Conservation (phyloP, 2,329 filamentous ascomycete species). For the Neofusicoccum ribis region DNA sequence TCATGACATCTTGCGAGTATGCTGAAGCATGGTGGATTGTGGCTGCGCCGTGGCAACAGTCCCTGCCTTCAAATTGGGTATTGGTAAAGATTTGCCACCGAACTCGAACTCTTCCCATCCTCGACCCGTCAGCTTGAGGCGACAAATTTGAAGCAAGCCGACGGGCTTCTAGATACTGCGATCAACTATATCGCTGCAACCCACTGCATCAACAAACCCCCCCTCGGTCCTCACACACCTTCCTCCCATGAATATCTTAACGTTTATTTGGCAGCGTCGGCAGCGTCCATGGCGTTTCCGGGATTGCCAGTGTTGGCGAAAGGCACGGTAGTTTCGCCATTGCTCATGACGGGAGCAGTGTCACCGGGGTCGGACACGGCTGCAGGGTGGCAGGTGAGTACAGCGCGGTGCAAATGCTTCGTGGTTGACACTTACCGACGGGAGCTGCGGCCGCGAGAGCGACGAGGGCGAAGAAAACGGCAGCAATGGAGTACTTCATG, state of each 20-base stretch:
- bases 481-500: conserved; percentile 4
- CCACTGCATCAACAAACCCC: too few relatives aligned
- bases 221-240: too few relatives aligned
- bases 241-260: too few relatives aligned
- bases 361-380: background rate
- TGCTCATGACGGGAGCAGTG: conserved; percentile 4
- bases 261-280: background rate
- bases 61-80: background rate
- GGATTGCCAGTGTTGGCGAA: background rate
- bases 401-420: too few relatives aligned
- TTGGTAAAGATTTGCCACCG: background rate
- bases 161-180: background rate
- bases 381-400: too few relatives aligned
- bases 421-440: background rate
- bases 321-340: background rate
- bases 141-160: background rate
- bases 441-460: background rate
- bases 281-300: conserved; percentile 1
- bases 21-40: background rate
- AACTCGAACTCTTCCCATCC: background rate
- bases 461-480: background rate
- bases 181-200: too few relatives aligned
- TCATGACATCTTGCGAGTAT: too few relatives aligned
- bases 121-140: background rate
- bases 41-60: background rate